Percentiles rank a stretch among this genome's conserved stretches.
Conservation (phyloP, 2,329 filamentous ascomycete species). For the Aspergillus intermedius region DNA sequence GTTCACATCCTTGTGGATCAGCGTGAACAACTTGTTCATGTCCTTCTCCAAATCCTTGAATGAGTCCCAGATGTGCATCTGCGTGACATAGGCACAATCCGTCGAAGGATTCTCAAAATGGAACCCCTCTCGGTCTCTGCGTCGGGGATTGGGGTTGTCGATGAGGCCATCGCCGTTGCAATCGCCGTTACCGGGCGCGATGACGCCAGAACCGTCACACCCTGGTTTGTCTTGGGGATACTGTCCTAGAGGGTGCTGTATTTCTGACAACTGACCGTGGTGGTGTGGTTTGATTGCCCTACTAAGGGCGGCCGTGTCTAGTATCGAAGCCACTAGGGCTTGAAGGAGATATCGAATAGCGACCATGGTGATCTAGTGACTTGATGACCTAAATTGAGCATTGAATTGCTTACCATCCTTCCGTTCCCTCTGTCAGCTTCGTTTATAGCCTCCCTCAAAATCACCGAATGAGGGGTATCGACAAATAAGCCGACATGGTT, state of each 20-base stretch:
- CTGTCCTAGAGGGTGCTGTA: constrained; percentile 5
- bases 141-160: constrained; percentile 10
- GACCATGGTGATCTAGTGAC: constrained; percentile 4
- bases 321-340: constrained; percentile 8
- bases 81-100: constrained; percentile 24
- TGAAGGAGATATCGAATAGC: constrained; percentile 8
- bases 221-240: constrained; percentile 11
- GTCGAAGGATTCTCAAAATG: constrained; percentile 27
- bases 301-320: constrained; percentile 6
- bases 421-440: too few species aligned
- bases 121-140: constrained; percentile 20
- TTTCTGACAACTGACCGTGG: background rate
- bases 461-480: background rate
- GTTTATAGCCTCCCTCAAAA: too few species aligned
- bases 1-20: constrained; percentile 26
- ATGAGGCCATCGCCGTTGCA: constrained; percentile 24
- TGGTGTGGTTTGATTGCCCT: constrained; percentile 3
- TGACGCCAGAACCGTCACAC: constrained; percentile 22
- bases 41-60: constrained; percentile 29
- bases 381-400: background rate
- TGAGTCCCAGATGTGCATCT: constrained; percentile 27
- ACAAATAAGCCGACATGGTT: background rate
- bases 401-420: background rate
- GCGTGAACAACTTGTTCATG: constrained; percentile 24
- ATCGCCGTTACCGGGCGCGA: constrained; percentile 16